Percentiles rank a stretch among this genome's conserved stretches.
These are phyloP conservation scores for Protea cynaroides DNA, from an alignment of 164 flowering plant genomes.

Conservation along the genomic window DNA sequence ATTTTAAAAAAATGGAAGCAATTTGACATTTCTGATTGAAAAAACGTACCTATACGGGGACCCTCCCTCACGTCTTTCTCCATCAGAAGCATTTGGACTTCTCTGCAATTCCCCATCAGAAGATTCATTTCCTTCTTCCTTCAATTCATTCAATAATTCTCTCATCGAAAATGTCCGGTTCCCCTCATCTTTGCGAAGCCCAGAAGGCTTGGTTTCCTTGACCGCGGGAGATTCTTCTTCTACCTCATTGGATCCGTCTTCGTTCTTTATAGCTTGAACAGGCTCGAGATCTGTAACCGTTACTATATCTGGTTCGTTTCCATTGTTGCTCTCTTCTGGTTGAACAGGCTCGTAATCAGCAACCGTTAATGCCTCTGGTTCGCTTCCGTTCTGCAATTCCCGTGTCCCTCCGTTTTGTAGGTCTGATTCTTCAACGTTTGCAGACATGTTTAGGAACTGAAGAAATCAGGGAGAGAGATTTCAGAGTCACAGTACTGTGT, in stretches of 20 bases:
- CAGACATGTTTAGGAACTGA: constrained; percentile 19
- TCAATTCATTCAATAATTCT: constrained; percentile 67
- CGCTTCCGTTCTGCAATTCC: constrained; percentile 19
- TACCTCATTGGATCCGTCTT: constrained; percentile 24
- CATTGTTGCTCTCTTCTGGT: constrained; percentile 1
- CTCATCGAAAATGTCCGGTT: constrained; percentile 76
- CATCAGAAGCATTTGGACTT: constrained; percentile 8
- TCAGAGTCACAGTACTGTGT: too few species aligned
- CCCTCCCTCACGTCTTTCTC: constrained; percentile 15
- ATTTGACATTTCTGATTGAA: neutral
- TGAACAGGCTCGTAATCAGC: constrained; percentile 4
- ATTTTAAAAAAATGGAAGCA: neutral
- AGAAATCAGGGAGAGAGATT: too few species aligned
- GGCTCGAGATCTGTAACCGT: constrained; percentile 19
- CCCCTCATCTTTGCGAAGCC: constrained; percentile 45
- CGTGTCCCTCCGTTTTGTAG: constrained; percentile 17
- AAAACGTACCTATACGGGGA: constrained; percentile 46
- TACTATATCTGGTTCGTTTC: constrained; percentile 11
- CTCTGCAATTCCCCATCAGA: constrained; percentile 15
- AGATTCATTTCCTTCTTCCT: constrained; percentile 33
- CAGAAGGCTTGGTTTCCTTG: constrained; percentile 16
- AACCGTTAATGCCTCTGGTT: constrained; percentile 9
- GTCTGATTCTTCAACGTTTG: constrained; percentile 15
- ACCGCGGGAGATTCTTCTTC: constrained; percentile 8
- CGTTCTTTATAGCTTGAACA: constrained; percentile 15